Conservation (phyloP, 139 green algal species). For the Pycnococcus provasolii region DNA sequence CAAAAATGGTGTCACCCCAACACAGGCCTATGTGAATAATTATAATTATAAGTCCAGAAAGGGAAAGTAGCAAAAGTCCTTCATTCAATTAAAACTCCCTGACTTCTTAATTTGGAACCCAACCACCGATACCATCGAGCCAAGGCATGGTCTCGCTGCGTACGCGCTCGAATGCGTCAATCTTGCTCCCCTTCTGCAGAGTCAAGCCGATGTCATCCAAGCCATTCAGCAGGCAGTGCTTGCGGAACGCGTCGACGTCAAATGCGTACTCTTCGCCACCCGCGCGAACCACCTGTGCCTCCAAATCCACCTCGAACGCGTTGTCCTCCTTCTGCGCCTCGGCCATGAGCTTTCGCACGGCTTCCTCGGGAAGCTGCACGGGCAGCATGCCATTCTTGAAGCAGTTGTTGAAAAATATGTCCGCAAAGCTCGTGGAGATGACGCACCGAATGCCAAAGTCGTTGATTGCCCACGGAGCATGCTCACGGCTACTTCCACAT, state of each 20-base stretch:
- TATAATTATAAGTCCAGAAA: too few species aligned
- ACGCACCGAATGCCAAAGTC: constrained; percentile 39
- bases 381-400: constrained; percentile 48
- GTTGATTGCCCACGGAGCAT: constrained; percentile 38
- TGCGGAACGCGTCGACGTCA: constrained; percentile 37
- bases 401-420: constrained; percentile 48
- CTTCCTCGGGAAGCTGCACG: constrained; percentile 26
- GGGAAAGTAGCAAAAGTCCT: too few species aligned
- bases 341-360: constrained; percentile 24
- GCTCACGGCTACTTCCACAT: constrained; percentile 36
- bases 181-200: constrained; percentile 32
- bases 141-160: constrained; percentile 21
- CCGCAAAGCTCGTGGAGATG: constrained; percentile 37
- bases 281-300: constrained; percentile 17
- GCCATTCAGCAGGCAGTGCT: constrained; percentile 41
- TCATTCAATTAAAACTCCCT: not conserved
- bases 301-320: constrained; percentile 34
- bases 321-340: constrained; percentile 21
- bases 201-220: constrained; percentile 43
- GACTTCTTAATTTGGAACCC: not conserved
- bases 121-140: constrained; percentile 16
- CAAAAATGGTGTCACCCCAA: too few species aligned
- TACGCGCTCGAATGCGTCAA: constrained; percentile 28
- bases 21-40: too few species aligned
- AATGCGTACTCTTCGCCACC: constrained; percentile 33